A percentile compares a stretch with the other conserved stretches of the same genome.
Conservation (phyloP, 805 yeast species). For the Candida gorgasii region DNA sequence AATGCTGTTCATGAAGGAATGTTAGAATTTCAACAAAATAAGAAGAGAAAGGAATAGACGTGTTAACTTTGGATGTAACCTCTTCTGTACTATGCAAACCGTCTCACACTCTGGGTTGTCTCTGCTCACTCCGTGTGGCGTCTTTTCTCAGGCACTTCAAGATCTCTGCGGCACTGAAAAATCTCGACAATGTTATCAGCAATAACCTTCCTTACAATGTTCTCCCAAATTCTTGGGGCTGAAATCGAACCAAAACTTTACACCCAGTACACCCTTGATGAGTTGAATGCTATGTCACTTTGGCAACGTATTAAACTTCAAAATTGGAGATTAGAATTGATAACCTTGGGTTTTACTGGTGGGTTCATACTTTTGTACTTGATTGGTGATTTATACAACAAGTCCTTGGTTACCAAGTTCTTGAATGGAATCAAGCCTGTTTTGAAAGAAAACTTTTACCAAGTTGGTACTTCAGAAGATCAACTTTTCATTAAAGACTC, state of each 20-base stretch:
- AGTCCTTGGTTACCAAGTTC: constrained; percentile 52
- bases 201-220: background rate
- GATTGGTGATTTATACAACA: constrained; percentile 63
- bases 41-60: constrained; percentile 1
- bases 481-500: constrained; percentile 60
- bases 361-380: constrained; percentile 52
- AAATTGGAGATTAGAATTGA: constrained; percentile 76
- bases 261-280: constrained; percentile 44
- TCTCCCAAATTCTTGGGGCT: background rate
- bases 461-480: constrained; percentile 61
- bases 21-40: constrained; percentile 1
- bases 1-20: constrained; percentile 59
- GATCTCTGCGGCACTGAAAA: background rate
- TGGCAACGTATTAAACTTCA: constrained; percentile 57
- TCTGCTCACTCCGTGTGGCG: too few relatives aligned
- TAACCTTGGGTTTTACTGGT: constrained; percentile 53
- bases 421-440: constrained; percentile 51
- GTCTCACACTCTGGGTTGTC: too few relatives aligned
- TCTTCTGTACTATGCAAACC: too few relatives aligned
- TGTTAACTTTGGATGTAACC: too few relatives aligned
- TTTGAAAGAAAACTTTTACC: constrained; percentile 69
- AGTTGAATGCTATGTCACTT: constrained; percentile 59
- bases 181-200: background rate
- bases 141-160: background rate
- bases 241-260: constrained; percentile 15